Conservation (phyloP, 495 filamentous ascomycete species). For the Amniculicola lignicola region DNA sequence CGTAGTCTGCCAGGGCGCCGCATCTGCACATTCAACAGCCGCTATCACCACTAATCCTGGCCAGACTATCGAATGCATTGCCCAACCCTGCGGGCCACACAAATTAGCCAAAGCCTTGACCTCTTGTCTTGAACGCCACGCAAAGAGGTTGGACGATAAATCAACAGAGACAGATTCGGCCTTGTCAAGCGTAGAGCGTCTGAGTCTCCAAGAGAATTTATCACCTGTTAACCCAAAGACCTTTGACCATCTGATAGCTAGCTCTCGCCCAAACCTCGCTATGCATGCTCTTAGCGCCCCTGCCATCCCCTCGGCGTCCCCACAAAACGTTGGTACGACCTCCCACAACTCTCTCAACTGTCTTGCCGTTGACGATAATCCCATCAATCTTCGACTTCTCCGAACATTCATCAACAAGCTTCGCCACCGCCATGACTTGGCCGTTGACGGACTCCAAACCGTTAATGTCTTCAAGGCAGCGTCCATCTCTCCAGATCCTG, state of each 20-base stretch:
- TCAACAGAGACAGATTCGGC: background rate
- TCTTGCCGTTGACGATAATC: conserved; percentile 72
- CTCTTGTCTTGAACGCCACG: conserved; percentile 23
- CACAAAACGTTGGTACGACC: background rate
- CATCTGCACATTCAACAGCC: conserved; percentile 19
- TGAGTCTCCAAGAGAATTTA: conserved; percentile 16
- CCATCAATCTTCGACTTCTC: conserved; percentile 62
- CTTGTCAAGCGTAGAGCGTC: background rate
- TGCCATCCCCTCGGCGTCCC: background rate
- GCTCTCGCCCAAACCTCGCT: background rate
- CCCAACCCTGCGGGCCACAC: conserved; percentile 30
- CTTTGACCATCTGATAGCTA: background rate
- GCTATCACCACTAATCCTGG: conserved; percentile 22
- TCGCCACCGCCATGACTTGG: conserved; percentile 50
- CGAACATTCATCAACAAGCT: conserved; percentile 57
- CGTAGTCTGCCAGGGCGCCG: conserved; percentile 25
- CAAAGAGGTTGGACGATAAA: background rate
- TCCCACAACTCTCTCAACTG: conserved; percentile 36
- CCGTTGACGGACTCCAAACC: conserved; percentile 58
- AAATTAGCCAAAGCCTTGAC: conserved; percentile 25
- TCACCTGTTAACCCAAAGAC: conserved; percentile 4
- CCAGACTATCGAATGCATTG: conserved; percentile 28
- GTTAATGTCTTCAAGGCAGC: conserved; percentile 52
- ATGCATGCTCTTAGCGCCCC: conserved; percentile 9
- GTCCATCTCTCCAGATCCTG: conserved; percentile 7